phyloP scores from a whole-genome alignment of 108 stramenopile species.

The Fragilariopsis cylindrus region DNA sequence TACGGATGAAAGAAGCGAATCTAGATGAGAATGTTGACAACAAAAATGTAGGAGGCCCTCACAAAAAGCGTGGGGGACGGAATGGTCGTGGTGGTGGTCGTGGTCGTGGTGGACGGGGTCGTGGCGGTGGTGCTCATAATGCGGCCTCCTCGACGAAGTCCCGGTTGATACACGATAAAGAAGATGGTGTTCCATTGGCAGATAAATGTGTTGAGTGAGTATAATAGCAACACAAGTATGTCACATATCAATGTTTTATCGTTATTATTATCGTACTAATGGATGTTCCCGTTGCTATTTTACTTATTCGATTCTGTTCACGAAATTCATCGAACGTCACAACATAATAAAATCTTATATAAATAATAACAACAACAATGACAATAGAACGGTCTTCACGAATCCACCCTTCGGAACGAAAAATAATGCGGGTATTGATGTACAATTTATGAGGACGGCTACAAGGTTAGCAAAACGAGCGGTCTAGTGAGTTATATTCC shows the following conservation, averaged over 20 bases:
- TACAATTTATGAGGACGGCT: slow-evolving; percentile 72
- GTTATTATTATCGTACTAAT: no score
- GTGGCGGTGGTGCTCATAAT: slow-evolving; percentile 27
- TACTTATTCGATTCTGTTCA: no score
- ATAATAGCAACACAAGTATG: background rate
- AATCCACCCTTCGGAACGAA: slow-evolving; percentile 93
- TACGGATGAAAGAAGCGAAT: slow-evolving; percentile 19
- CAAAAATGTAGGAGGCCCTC: background rate
- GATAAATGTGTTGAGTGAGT: slow-evolving; percentile 54
- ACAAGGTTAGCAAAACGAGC: slow-evolving; percentile 67
- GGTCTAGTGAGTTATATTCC: slow-evolving; percentile 59
- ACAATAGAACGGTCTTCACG: slow-evolving; percentile 69
- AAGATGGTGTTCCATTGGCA: slow-evolving; percentile 69
- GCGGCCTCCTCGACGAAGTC: slow-evolving; percentile 18
- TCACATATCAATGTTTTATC: no score
- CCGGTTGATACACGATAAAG: slow-evolving; percentile 27
- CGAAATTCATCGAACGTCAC: no score
- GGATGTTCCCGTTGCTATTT: no score
- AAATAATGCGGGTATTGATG: slow-evolving; percentile 87
- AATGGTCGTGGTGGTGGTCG: slow-evolving; percentile 26
- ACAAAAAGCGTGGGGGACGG: slow-evolving; percentile 17
- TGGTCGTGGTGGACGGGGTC: slow-evolving; percentile 36
- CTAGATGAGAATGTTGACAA: background rate
- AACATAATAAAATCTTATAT: no score
- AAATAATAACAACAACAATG: no score